Conservation (phyloP, 306 rosid genomes). For the Cyclanthera cordifolia region DNA sequence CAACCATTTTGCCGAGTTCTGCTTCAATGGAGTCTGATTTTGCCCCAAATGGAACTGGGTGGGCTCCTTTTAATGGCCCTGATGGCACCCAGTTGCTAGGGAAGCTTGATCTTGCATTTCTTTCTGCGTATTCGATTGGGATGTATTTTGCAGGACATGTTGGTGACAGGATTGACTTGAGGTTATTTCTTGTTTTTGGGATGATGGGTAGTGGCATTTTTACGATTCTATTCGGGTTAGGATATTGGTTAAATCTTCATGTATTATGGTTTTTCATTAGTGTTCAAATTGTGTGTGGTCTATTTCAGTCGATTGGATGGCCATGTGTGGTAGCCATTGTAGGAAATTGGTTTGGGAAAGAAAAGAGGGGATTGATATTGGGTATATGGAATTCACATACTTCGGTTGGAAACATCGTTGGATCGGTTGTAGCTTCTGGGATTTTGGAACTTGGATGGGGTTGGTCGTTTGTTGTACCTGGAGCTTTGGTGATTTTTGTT, state of each 20-base stretch:
- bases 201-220: conserved; percentile 77
- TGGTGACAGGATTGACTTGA: conserved; percentile 75
- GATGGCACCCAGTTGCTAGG: conserved; percentile 65
- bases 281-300: conserved; percentile 73
- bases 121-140: conserved; percentile 59
- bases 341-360: conserved; percentile 78
- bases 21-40: neutral
- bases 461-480: conserved; percentile 88
- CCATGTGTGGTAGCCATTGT: conserved; percentile 91
- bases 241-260: conserved; percentile 78
- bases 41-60: conserved; percentile 36
- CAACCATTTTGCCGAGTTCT: conserved; percentile 23
- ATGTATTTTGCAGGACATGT: conserved; percentile 80
- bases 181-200: conserved; percentile 74
- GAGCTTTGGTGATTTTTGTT: conserved; percentile 48
- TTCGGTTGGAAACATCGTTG: conserved; percentile 74
- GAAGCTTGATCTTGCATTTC: conserved; percentile 77
- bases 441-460: conserved; percentile 91
- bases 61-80: conserved; percentile 74
- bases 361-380: conserved; percentile 81
- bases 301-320: conserved; percentile 96
- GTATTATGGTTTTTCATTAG: conserved; percentile 45
- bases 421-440: conserved; percentile 65
- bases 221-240: conserved; percentile 62
- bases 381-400: conserved; percentile 91